Evolutionary conservation across 192 early-diverging fungal genomes (phyloP), one percentile per base, ranked within the genome.

Genomic region (Coemansia sp.): DNA sequence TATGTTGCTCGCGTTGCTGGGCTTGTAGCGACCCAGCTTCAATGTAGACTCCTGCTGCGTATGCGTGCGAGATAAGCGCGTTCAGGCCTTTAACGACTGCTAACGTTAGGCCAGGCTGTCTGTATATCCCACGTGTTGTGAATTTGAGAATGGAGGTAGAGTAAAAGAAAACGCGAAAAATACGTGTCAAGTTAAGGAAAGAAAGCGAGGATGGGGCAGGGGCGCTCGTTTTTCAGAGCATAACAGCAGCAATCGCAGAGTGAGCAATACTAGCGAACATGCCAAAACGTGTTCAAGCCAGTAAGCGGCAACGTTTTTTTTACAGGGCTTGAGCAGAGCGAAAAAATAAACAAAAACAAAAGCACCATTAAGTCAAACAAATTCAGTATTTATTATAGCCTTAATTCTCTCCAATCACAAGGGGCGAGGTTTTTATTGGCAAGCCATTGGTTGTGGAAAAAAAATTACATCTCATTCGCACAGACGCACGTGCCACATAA

Each of bases 311-410:
- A 8, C 4, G 48, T 4, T 16, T 6, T 26, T 54, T 54, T 54
- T 54, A 23, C 52, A 23, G 21, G 32, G 21, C 21, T 54, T 54
- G 13, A 56, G 7, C 11, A 56, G 15, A 38, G 11, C 11, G 9
- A 32, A 56, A 23, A 26, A 8, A 10, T 4, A 26, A 37, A 5
- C 23, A 11, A 56, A 13, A 56, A 26, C 12, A 56, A 37, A 56
- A 56, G 9, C 49, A 66, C 19, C 18, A 70, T 63, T 15, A 53
- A 49, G 26, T 64, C 41, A 56, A 59, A 41, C 43, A 64, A 57
- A 56, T 49, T 42, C 18, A 13, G 10, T 71, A 63, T 71, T 71
- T 59, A 71, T 57, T 59, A 16, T 41, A 40, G 1, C 11, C 63
- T 43, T 42, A 54, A 26, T 54, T 54, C 16, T 45, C 11, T 32